Base-by-base conservation (phyloP, 2,329 filamentous ascomycete species). In the Stemphylium vesicarium region DNA sequence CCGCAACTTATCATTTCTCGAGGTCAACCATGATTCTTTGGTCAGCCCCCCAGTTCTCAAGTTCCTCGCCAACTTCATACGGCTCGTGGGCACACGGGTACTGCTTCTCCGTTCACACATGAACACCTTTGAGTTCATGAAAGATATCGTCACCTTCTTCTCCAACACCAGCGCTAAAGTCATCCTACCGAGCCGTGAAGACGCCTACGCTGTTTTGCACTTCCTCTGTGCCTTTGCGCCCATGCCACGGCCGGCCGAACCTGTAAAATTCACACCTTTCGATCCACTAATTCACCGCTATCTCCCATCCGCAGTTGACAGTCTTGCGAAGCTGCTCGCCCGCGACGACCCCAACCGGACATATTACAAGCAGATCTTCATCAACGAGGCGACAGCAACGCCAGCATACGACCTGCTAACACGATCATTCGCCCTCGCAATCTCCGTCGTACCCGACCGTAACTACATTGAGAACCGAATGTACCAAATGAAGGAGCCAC, bases 91-190 rank as follows among this genome's bases (percentile, higher is more conserved):
- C 26, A 97, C 93, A 4, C 88, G 92, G 12, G 92, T 92, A 64
- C 91, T 94, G 83, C 83, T 98, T 26, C 79, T 98, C 37, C 87
- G 92, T 35, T 91, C 88, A 3, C 85, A 95, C 62, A 82, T 85
- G 69, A 96, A 97, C 75, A 95, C 90, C 0, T 80, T 97, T 62
- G 95, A 99, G 75, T 94, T 98, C 68, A 96, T 97, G 91, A 99
- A 99, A 77, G 95, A 99, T 74, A 81, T 92, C 26, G 86, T 98
- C 53, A 88, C 92, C 13, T 87, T 96, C 63, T 81, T 99, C 50
- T 97, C 94, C 52, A 98, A 99, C 74, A 86, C 96, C 42, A 88
- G 92, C 7, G 86, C 90, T 41, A 85, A 86, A 9, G 84, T 98
- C 47, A 89, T 94, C 69, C 81, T 99, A 35, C 89, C 92, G 1